Conservation (phyloP, 2,329 filamentous ascomycete species). For the Phaeophleospora eucalypticola region DNA sequence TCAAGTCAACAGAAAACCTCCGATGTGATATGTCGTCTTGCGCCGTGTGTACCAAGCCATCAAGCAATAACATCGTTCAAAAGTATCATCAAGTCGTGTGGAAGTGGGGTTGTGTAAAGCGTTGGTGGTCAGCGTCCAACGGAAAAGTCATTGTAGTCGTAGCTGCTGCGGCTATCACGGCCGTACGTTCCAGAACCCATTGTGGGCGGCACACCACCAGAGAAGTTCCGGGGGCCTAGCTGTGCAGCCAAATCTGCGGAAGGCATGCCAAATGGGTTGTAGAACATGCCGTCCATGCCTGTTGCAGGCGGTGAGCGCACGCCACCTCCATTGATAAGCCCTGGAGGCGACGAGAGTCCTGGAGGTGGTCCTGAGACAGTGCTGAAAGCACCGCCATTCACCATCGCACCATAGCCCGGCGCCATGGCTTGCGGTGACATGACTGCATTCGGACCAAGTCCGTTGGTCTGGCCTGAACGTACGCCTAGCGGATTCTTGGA, state of each 20-base stretch:
- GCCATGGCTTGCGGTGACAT: constrained; percentile 51
- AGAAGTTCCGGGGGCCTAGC: constrained; percentile 20
- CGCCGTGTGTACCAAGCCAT: constrained; percentile 8
- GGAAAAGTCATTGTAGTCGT: constrained; percentile 8
- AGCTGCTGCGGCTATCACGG: constrained; percentile 17
- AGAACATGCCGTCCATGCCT: constrained; percentile 29
- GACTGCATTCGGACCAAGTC: constrained; percentile 48
- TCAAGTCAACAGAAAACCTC: constrained; percentile 14
- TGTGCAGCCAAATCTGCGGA: constrained; percentile 22
- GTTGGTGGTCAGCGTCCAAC: background rate
- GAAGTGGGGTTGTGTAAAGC: background rate
- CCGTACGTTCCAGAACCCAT: constrained; percentile 26
- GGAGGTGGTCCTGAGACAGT: constrained; percentile 63
- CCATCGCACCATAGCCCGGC: constrained; percentile 55
- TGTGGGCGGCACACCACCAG: constrained; percentile 28
- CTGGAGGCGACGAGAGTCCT: constrained; percentile 69
- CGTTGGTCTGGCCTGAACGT: constrained; percentile 66
- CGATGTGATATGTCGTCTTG: constrained; percentile 11
- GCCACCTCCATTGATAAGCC: constrained; percentile 15
- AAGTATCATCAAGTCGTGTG: background rate
- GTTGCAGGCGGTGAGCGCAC: constrained; percentile 16
- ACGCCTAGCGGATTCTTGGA: constrained; percentile 96
- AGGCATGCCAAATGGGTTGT: constrained; percentile 24
- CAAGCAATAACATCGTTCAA: background rate
- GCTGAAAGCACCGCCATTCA: constrained; percentile 64